phyloP scores from a whole-genome alignment of 495 filamentous ascomycete species.

The Xylaria palmicola region DNA sequence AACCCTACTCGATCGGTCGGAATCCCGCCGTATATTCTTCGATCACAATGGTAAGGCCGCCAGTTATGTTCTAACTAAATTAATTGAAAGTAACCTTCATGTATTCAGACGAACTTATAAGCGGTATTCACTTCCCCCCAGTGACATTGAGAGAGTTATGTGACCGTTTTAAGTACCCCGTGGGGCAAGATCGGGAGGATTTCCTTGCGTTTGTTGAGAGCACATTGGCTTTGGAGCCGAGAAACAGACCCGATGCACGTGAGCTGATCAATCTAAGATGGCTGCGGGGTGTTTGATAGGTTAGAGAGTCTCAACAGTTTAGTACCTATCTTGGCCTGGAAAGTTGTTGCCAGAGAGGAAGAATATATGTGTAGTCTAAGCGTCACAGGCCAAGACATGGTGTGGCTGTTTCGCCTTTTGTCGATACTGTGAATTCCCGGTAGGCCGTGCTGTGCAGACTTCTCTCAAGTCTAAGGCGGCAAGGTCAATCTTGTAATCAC shows the following conservation, averaged over 20 bases:
- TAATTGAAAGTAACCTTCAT: background rate
- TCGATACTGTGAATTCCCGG: too few relatives aligned
- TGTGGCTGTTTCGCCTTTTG: too few relatives aligned
- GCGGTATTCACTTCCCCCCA: background rate
- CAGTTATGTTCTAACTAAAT: background rate
- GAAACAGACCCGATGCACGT: background rate
- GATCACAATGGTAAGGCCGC: background rate
- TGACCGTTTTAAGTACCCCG: background rate
- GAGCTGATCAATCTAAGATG: background rate
- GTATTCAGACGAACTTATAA: background rate
- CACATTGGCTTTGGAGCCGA: slow-evolving; percentile 2
- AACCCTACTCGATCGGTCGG: slow-evolving; percentile 4
- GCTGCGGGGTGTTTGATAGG: slow-evolving; percentile 1
- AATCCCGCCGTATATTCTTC: background rate
- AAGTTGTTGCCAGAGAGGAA: too few relatives aligned
- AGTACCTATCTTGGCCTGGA: background rate
- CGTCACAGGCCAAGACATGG: too few relatives aligned
- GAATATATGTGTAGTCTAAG: too few relatives aligned
- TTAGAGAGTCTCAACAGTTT: background rate
- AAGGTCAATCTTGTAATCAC: too few relatives aligned
- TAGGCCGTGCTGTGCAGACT: too few relatives aligned
- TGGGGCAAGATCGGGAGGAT: background rate
- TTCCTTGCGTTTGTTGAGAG: slow-evolving; percentile 3
- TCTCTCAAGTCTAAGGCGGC: too few relatives aligned
- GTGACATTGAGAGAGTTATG: slow-evolving; percentile 1